Base-by-base conservation (phyloP, 768 basidiomycete genomes). In the Phylloporus sp. region DNA sequence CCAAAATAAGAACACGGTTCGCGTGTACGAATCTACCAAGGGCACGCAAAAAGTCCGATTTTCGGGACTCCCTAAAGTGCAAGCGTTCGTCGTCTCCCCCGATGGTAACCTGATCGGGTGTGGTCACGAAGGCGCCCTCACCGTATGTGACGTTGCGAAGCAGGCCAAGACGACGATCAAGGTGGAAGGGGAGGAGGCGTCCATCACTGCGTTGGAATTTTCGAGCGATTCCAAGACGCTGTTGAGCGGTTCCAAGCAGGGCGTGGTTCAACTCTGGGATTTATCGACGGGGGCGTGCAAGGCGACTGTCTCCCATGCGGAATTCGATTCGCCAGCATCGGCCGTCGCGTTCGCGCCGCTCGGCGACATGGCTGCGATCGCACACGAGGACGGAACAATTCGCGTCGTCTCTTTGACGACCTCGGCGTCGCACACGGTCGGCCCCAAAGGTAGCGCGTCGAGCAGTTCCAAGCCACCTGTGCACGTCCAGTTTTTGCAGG, bases 201-300 rank as follows among this genome's bases (percentile, higher is more conserved):
- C 46, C 21, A 38, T 52, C 38, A 27, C 44, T 1, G 38, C 43
- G 15, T 40, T 60, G 8, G 28, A 29, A 4, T 60, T 59, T 38
- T 53, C 58, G 15, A 23, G 24, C 1, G 51, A 59, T 34, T 42
- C 51, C 3, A 23, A 9, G 38, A 43, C 33, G 24, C 26, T 60
- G 9, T 38, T 46, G 42, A 51, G 55, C 14, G 51, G 45, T 14
- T 53, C 54, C 9, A 7, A 33, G 5, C 14, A 47, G 7, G 48
- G 41, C 8, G 38, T 48, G 2, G 10, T 60, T 3, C 54, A 46
- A 4, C 28, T 56, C 6, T 59, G 57, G 58, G 47, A 53, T 37
- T 10, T 24, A 3, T 37, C 27, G 6, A 36, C 49, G 11, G 57
- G 56, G 8, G n/a, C 21, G 15, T 47, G 40, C 29, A 18, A 49